Evolutionary conservation across 2,329 filamentous ascomycete species (phyloP).

Genomic region (Ophiostoma triangulosporum): DNA sequence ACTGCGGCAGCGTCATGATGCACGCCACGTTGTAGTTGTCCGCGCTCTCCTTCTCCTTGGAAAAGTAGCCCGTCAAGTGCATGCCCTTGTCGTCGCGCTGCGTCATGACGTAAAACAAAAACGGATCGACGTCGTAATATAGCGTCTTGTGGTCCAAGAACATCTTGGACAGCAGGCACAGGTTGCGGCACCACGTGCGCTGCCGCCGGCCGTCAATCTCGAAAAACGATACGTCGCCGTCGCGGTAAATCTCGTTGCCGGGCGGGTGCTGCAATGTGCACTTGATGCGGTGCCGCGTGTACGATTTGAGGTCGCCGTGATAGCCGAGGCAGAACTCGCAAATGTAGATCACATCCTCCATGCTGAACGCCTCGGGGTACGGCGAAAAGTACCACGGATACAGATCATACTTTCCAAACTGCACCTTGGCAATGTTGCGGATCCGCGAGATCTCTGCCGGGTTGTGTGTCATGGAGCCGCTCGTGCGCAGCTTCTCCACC

Average conservation of each 20-base stretch:
- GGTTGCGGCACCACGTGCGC: conserved; percentile 89
- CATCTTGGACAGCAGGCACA: conserved; percentile 88
- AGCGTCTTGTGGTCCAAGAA: conserved; percentile 97
- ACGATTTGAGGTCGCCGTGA: conserved; percentile 70
- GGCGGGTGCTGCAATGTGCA: conserved; percentile 86
- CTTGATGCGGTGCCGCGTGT: conserved; percentile 74
- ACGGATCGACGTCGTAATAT: conserved; percentile 99
- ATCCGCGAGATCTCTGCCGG: conserved; percentile 94
- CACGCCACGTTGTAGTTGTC: conserved; percentile 97
- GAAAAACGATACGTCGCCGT: conserved; percentile 88
- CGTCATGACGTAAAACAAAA: conserved; percentile 97
- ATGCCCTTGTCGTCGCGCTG: conserved; percentile 77
- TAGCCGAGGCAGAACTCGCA: conserved; percentile 96
- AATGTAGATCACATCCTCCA: conserved; percentile 84
- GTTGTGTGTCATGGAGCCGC: conserved; percentile 97
- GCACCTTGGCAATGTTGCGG: conserved; percentile 82
- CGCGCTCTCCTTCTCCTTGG: conserved; percentile 93
- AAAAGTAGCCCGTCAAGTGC: conserved; percentile 98
- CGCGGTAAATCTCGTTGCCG: conserved; percentile 95
- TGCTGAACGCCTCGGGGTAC: conserved; percentile 78
- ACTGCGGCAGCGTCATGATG: conserved; percentile 92
- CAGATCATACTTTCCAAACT: conserved; percentile 84
- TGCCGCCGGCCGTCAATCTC: conserved; percentile 93
- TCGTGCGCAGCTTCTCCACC: conserved; percentile 88
- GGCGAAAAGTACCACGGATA: conserved; percentile 99